Evolutionary conservation across 176 grass and related monocot species (phyloP), one percentile per base, ranked within the genome.

Genomic region (barley (Hordeum vulgare)): DNA sequence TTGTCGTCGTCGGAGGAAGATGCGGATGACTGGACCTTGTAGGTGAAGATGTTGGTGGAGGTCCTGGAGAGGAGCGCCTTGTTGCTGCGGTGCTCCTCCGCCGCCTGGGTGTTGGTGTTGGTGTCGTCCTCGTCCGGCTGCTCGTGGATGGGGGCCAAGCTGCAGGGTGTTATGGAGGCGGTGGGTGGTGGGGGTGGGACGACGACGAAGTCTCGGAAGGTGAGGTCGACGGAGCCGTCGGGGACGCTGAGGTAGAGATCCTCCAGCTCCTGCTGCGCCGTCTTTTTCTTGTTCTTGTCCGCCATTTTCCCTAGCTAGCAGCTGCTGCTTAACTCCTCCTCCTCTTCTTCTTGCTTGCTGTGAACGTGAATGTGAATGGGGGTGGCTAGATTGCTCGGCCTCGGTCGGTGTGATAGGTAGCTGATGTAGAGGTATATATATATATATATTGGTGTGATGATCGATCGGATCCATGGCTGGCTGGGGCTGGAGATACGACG

Each of bases 161-260:
- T 14, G 3, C 7, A 14, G 5, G 33, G 37, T 7, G 69, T 1
- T 0, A 53, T 44, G 26, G 71, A 15, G 64, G 29, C 29, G 15
- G 14, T 9, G 25, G 41, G 4, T 0, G 41, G 4, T 0, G 24
- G 71, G 5, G 41, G 70, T 8, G 42, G 42, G 8, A 25, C 39
- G 69, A 71, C 49, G 40, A 71, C 49, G 34, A 94, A 75, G 85
- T 93, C 91, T 68, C 80, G 88, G 85, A 94, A 90, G 69, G 86
- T 90, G 67, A 94, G 92, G 80, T 94, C 86, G 1, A 94, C 92
- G 4, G 92, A 94, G 35, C 84, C 88, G 70, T 94, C 92, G 1
- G 88, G 92, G 20, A 94, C 83, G 18, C 71, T 86, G 3, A 81
- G 75, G 86, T 94, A 94, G 58, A 91, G 83, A 7, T 90, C 86